Evolutionary conservation across 176 grass and related monocot genomes (phyloP).

Genomic region (Oryza coarctata): DNA sequence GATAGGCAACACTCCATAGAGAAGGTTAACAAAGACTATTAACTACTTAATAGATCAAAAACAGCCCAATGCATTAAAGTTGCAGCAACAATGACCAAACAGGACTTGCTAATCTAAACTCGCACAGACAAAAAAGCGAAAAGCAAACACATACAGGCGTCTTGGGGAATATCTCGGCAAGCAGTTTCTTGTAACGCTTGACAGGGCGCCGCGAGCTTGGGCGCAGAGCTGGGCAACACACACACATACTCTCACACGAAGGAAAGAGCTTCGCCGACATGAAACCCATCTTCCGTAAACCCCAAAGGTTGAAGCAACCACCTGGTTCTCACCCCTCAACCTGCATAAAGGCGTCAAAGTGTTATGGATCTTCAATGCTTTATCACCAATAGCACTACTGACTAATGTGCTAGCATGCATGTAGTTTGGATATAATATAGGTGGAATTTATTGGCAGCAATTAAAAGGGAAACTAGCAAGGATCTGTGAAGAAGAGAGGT

Average conservation of each 20-base stretch:
- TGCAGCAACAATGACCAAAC: conserved; percentile 9
- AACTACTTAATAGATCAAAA: conserved; percentile 30
- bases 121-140: background rate
- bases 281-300: conserved; percentile 65
- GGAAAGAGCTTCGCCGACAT: conserved; percentile 78
- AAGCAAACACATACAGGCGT: conserved; percentile 51
- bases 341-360: background rate
- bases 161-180: conserved; percentile 96
- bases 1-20: background rate
- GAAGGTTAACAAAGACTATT: conserved; percentile 6
- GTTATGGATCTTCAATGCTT: background rate
- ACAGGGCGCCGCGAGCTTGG: conserved; percentile 91
- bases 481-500: background rate
- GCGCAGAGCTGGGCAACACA: conserved; percentile 91
- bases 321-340: conserved; percentile 28
- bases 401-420: background rate
- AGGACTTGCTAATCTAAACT: background rate
- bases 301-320: conserved; percentile 1
- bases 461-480: background rate
- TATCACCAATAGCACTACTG: background rate
- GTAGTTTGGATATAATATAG: background rate
- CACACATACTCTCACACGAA: conserved; percentile 92
- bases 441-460: background rate
- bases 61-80: background rate
- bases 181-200: conserved; percentile 98